Percentiles rank a stretch among this genome's conserved stretches.
These are phyloP conservation scores for Taxawa tesnikishii DNA, from an alignment of 2,329 filamentous ascomycete species.

Conservation along the genomic window DNA sequence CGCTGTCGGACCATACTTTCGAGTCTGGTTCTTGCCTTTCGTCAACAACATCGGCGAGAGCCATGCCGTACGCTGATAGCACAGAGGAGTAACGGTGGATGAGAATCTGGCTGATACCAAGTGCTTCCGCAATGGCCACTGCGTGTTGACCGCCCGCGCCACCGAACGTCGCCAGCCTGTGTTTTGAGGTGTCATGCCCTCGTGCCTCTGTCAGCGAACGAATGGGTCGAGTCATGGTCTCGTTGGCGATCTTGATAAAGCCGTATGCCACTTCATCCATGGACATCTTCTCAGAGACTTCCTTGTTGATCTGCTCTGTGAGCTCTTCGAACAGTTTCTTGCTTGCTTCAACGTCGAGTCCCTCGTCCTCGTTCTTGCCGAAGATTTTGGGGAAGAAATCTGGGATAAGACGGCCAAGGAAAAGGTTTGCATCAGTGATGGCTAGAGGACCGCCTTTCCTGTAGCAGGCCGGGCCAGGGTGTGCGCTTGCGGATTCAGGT, in stretches of 20 bases:
- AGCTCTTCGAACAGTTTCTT: constrained; percentile 63
- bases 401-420: constrained; percentile 70
- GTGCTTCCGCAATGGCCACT: constrained; percentile 74
- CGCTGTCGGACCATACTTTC: constrained; percentile 44
- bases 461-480: constrained; percentile 85
- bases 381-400: constrained; percentile 96
- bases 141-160: constrained; percentile 87
- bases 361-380: constrained; percentile 74
- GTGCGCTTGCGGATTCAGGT: constrained; percentile 77
- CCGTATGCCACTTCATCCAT: constrained; percentile 80
- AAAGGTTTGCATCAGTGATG: constrained; percentile 87
- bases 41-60: constrained; percentile 82
- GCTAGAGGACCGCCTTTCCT: constrained; percentile 79
- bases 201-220: constrained; percentile 84
- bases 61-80: constrained; percentile 85
- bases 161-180: constrained; percentile 84
- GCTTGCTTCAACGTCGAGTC: constrained; percentile 64
- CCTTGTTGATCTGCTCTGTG: constrained; percentile 63
- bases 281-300: constrained; percentile 52
- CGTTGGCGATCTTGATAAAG: constrained; percentile 81
- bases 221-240: constrained; percentile 84
- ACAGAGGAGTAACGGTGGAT: constrained; percentile 82
- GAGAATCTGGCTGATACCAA: constrained; percentile 76
- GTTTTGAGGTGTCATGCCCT: constrained; percentile 80
- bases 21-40: constrained; percentile 71